These are phyloP conservation scores for Bolboschoenus planiculmis DNA, from an alignment of 176 grass and related monocot species.

Conservation along the genomic window DNA sequence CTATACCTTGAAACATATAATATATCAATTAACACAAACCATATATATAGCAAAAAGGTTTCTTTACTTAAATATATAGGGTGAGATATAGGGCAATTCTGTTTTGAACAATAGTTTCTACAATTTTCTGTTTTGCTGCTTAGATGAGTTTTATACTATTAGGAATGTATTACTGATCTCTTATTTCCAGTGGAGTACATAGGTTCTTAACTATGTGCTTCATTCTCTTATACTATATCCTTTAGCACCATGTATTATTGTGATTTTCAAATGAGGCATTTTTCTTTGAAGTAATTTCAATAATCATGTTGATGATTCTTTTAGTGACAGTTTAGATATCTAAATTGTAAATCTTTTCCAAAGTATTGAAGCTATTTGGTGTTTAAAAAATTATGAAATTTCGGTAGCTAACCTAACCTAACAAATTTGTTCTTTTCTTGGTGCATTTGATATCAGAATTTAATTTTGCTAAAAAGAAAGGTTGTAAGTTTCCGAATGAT, in stretches of 20 bases:
- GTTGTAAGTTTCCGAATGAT: neutral
- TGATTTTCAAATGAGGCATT: neutral
- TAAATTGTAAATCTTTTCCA: neutral
- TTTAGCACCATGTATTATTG: neutral
- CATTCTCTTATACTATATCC: neutral
- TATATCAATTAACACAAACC: neutral
- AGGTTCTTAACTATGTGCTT: neutral
- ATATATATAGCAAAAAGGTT: neutral
- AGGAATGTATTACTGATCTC: neutral
- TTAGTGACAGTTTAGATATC: neutral
- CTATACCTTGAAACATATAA: neutral
- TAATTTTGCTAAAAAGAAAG: neutral
- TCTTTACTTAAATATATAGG: neutral
- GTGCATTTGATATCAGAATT: neutral
- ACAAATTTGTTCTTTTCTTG: neutral
- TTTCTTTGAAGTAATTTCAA: neutral
- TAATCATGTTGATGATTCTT: neutral
- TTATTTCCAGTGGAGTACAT: neutral
- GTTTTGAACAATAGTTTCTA: neutral
- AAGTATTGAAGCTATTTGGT: neutral
- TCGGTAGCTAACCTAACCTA: neutral
- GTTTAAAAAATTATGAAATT: neutral
- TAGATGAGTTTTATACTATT: neutral
- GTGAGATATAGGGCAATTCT: neutral
- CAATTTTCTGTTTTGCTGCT: neutral